A percentile compares a stretch with the other conserved stretches of the same genome.
phyloP scores from a whole-genome alignment of 768 basidiomycete species.

The Chalciporus pseudorubinellus region DNA sequence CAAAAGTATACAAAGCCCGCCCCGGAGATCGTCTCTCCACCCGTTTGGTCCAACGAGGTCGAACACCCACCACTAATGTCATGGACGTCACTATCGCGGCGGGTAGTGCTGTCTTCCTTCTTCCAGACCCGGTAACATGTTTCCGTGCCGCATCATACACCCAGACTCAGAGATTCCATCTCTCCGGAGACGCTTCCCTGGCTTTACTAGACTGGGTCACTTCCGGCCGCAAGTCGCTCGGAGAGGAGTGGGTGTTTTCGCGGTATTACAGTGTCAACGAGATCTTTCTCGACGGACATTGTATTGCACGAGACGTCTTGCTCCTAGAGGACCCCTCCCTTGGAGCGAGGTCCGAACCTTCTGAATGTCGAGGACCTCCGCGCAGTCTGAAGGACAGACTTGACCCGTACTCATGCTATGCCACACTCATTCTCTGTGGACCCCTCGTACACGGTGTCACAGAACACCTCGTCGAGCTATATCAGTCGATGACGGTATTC shows the following conservation, averaged over 20 bases:
- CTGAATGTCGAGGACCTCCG: constrained; percentile 27
- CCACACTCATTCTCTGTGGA: constrained; percentile 79
- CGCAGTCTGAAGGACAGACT: constrained; percentile 60
- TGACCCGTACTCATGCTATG: constrained; percentile 86
- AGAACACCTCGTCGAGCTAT: constrained; percentile 44
- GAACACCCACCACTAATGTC: constrained; percentile 54
- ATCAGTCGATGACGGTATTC: constrained; percentile 63
- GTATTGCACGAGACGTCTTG: constrained; percentile 74
- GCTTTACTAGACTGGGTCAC: constrained; percentile 91
- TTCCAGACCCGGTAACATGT: constrained; percentile 93
- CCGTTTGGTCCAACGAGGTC: constrained; percentile 14
- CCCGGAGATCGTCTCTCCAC: constrained; percentile 56
- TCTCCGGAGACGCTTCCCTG: constrained; percentile 58
- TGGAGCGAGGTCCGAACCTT: constrained; percentile 6
- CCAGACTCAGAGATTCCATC: constrained; percentile 77
- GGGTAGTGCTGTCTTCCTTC: constrained; percentile 63
- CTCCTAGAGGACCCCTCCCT: constrained; percentile 58
- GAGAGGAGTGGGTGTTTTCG: constrained; percentile 89
- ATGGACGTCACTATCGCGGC: constrained; percentile 55
- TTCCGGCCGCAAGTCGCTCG: constrained; percentile 75
- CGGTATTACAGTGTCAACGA: constrained; percentile 86
- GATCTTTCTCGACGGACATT: constrained; percentile 60
- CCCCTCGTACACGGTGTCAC: constrained; percentile 53
- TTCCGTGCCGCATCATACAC: constrained; percentile 81
- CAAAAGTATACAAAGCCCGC: constrained; percentile 90